Percentiles rank a stretch among this genome's conserved stretches.
phyloP scores from a whole-genome alignment of 169 alveolate species.

The Eimeria necatrix region DNA sequence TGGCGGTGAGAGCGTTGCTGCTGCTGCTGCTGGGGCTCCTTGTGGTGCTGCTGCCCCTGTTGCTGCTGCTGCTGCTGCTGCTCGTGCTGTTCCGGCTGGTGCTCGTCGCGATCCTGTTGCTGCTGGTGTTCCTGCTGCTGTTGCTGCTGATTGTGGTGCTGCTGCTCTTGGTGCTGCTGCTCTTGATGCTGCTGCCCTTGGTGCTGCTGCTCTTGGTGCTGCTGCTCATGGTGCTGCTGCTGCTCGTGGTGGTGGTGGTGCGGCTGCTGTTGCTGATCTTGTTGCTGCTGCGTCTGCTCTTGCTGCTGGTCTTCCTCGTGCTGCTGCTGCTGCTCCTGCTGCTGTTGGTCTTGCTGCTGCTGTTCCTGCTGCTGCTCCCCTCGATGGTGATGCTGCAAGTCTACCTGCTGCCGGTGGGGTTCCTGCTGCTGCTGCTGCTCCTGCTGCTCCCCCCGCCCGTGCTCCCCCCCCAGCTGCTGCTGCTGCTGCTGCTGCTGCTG shows the following conservation, averaged over 20 bases:
- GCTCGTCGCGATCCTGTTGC: not conserved
- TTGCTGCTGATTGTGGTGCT: not conserved
- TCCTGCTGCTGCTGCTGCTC: not conserved
- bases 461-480: not conserved
- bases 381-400: not conserved
- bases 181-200: not conserved
- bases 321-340: not conserved
- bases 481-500: not conserved
- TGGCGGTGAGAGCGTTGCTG: too few relatives aligned
- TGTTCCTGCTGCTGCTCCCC: not conserved
- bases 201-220: not conserved
- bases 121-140: not conserved
- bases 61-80: not conserved
- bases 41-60: too few relatives aligned
- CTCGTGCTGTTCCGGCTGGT: not conserved
- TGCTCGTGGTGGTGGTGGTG: not conserved
- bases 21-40: too few relatives aligned
- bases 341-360: not conserved
- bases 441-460: not conserved
- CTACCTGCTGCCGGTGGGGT: not conserved
- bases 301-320: not conserved
- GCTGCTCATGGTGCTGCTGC: not conserved
- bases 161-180: not conserved
- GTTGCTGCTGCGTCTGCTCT: not conserved
- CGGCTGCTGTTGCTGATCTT: not conserved